Evolutionary conservation across 805 yeast genomes (phyloP), one percentile per base, ranked within the genome.

Genomic region (Schwanniomyces sp.): DNA sequence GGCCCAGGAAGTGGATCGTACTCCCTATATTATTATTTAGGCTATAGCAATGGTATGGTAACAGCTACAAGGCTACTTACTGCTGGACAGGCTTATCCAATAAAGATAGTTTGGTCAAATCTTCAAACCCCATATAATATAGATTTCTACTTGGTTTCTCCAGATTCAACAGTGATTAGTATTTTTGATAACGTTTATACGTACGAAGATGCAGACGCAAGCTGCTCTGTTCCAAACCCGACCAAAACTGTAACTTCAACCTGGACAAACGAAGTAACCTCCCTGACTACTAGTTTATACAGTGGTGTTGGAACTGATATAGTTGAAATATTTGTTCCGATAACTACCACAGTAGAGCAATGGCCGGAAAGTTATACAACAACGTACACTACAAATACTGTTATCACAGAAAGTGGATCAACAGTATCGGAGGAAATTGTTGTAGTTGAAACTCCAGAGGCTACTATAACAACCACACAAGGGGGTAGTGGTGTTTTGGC

Each of bases 71-170:
- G 36, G 43, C 41, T 50, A 29, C 51, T 63, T 37, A 29, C 46
- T 2, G 57, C 51, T 3, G 69, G 69, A 11, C 43, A 45, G 28
- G 59, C 55, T 45, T 66, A 65, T 47, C 71, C 71, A 10, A 42
- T 63, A 2, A 57, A 63, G 46, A 46, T 63, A 16, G 55, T 59
- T 11, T 59, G 45, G 29, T 50, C 53, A 14, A 64, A 65, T 42
- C 47, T 51, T 34, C 46, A 45, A 16, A 51, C 48, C 42, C 44
- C 45, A 6, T 59, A 54, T 28, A 46, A 50, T 12, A 41, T 56
- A 18, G 46, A 45, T 9, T 48, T 58, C 16, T 37, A 51, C 7
- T 55, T 56, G 30, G 48, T 49, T 1, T 51, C 49, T 34, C 67
- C 67, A 2, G 47, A 34, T 27, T 62, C 62, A 10, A 42, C 34